phyloP scores from a whole-genome alignment of 2,329 filamentous ascomycete genomes.

The Fusarium euwallaceae region DNA sequence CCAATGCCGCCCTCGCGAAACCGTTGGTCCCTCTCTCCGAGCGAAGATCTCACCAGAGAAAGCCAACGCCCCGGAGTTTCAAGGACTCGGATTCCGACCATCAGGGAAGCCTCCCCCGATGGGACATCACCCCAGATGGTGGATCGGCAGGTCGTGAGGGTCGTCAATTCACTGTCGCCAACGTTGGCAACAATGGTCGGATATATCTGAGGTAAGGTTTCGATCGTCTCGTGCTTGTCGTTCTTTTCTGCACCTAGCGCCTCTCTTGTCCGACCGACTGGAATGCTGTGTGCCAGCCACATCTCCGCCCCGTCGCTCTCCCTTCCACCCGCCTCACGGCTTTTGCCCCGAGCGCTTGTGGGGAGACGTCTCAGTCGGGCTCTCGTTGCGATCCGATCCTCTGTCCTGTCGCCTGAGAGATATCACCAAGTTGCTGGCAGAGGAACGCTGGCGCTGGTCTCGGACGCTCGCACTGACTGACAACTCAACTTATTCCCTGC shows the following conservation, averaged over 20 bases:
- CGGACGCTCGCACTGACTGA: conserved; percentile 21
- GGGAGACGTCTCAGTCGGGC: conserved; percentile 28
- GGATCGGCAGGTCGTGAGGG: conserved; percentile 73
- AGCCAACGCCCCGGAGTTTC: conserved; percentile 54
- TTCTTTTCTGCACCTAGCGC: conserved; percentile 13
- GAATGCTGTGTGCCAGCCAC: conserved; percentile 30
- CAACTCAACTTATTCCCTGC: conserved; percentile 14
- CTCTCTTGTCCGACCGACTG: conserved; percentile 23
- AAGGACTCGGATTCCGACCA: conserved; percentile 62
- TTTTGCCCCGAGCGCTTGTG: conserved; percentile 28
- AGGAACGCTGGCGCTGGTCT: conserved; percentile 15
- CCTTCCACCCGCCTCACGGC: conserved; percentile 21
- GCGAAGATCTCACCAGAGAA: conserved; percentile 59
- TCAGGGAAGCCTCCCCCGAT: conserved; percentile 51
- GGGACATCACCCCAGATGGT: conserved; percentile 71
- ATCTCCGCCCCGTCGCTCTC: conserved; percentile 25
- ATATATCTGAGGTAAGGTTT: conserved; percentile 80
- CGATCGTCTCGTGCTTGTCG: conserved; percentile 12
- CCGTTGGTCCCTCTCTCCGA: conserved; percentile 62
- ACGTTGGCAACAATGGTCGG: conserved; percentile 85
- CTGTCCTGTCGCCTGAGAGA: conserved; percentile 18
- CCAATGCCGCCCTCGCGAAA: conserved; percentile 43
- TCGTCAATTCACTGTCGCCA: conserved; percentile 82
- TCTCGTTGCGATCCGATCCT: conserved; percentile 26
- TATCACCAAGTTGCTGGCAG: conserved; percentile 28